Evolutionary conservation across 805 yeast species (phyloP).

Genomic region (Starmerella gropengiesseri): DNA sequence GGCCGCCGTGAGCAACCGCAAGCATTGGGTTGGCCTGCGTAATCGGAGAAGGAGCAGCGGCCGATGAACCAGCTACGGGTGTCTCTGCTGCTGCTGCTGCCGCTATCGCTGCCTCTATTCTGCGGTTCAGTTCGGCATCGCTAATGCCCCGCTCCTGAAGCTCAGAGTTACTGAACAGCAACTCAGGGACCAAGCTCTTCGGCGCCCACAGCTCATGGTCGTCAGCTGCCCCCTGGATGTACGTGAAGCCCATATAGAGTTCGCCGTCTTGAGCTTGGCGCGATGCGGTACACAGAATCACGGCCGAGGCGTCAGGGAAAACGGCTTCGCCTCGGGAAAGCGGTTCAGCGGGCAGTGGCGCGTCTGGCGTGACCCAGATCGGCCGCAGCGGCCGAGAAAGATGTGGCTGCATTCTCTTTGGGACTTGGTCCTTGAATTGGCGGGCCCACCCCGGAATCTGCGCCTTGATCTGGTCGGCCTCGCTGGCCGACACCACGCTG

Average conservation of each 20-base stretch:
- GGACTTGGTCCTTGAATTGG: constrained; percentile 35
- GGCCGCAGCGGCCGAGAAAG: constrained; percentile 50
- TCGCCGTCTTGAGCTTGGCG: constrained; percentile 50
- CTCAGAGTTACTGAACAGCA: constrained; percentile 45
- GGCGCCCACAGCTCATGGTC: constrained; percentile 83
- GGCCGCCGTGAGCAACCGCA: not conserved
- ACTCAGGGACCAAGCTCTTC: constrained; percentile 37
- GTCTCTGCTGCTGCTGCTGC: not conserved
- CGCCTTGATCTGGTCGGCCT: constrained; percentile 40
- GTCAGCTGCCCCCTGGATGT: constrained; percentile 91
- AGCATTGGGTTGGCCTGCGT: not conserved
- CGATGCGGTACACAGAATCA: constrained; percentile 53
- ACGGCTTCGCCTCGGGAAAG: constrained; percentile 29
- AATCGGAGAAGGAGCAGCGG: no score
- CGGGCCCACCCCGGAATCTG: constrained; percentile 41
- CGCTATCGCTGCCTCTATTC: constrained; percentile 6
- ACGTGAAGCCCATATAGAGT: constrained; percentile 41
- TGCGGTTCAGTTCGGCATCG: constrained; percentile 27
- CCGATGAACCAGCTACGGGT: no score
- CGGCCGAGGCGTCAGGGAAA: constrained; percentile 33
- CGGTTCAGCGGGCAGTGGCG: constrained; percentile 25
- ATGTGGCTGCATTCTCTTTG: constrained; percentile 28
- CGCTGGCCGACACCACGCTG: constrained; percentile 46
- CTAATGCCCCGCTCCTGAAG: constrained; percentile 27
- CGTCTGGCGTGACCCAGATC: constrained; percentile 56